These are phyloP conservation scores for Arthroderma sp. DNA, from an alignment of 2,329 filamentous ascomycete species.

Conservation along the genomic window DNA sequence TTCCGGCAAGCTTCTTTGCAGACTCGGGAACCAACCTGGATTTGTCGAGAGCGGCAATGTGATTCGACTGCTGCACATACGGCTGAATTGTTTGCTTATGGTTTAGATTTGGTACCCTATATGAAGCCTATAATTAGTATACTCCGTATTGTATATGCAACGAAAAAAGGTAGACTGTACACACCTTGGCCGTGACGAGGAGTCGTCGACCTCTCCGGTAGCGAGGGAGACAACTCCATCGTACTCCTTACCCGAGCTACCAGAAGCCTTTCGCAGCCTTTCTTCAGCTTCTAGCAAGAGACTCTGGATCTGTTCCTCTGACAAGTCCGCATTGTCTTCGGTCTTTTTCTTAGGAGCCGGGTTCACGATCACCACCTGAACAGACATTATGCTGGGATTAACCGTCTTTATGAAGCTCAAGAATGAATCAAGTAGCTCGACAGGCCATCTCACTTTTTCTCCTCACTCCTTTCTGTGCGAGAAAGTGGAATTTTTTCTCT, in stretches of 20 bases:
- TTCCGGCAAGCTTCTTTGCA: slow-evolving; percentile 34
- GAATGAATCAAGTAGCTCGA: not conserved
- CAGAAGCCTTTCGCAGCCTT: slow-evolving; percentile 35
- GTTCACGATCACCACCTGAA: not conserved
- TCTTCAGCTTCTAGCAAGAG: slow-evolving; percentile 53
- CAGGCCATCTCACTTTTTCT: not conserved
- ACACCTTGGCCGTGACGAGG: not conserved
- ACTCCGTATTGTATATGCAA: not conserved
- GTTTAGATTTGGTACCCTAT: slow-evolving; percentile 42
- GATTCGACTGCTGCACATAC: slow-evolving; percentile 43
- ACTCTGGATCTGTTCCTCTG: slow-evolving; percentile 51
- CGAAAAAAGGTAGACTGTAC: not conserved
- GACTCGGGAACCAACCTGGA: slow-evolving; percentile 36
- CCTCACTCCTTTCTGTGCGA: not conserved
- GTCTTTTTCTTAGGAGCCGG: not conserved
- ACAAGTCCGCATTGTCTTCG: slow-evolving; percentile 32
- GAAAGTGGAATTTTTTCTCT: not conserved
- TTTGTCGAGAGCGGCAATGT: slow-evolving; percentile 43
- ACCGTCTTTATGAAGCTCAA: not conserved
- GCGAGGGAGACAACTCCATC: slow-evolving; percentile 5
- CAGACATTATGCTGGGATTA: not conserved
- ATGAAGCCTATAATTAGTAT: not conserved
- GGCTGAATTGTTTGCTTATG: slow-evolving; percentile 38
- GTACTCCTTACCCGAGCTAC: slow-evolving; percentile 6
- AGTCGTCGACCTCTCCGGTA: slow-evolving; percentile 8